Conservation (phyloP, 257 asterid genomes). For the Nicotiana benthamiana region DNA sequence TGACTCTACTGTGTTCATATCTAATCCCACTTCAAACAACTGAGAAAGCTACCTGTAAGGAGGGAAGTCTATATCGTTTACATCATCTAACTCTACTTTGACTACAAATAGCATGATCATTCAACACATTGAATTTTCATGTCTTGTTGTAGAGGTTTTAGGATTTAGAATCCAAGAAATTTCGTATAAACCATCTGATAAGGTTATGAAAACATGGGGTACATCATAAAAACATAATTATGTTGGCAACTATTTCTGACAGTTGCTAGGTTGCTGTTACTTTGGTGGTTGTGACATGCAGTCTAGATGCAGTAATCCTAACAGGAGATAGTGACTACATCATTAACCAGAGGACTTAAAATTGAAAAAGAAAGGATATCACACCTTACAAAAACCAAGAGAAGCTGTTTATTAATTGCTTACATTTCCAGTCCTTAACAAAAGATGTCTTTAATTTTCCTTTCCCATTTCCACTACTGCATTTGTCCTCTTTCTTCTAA, state of each 20-base stretch:
- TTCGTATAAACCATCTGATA: not conserved
- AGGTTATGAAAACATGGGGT: not conserved
- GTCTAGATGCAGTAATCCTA: slow-evolving; percentile 3
- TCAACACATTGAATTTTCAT: not conserved
- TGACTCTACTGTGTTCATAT: slow-evolving; percentile 20
- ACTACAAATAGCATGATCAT: slow-evolving; percentile 21
- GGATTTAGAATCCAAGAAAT: not conserved
- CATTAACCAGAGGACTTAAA: not conserved
- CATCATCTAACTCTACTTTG: not conserved
- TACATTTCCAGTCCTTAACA: not conserved
- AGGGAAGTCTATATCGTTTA: slow-evolving; percentile 28
- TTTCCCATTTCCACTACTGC: slow-evolving; percentile 3
- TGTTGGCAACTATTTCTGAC: slow-evolving; percentile 20
- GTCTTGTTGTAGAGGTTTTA: not conserved
- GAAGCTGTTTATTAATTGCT: not conserved
- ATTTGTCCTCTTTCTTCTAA: slow-evolving; percentile 25
- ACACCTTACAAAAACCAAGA: slow-evolving; percentile 5
- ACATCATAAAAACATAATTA: slow-evolving; percentile 26
- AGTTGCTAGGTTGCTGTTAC: slow-evolving; percentile 33
- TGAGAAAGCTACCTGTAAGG: slow-evolving; percentile 32
- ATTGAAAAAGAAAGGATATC: not conserved
- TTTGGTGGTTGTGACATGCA: slow-evolving; percentile 49
- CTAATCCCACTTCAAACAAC: slow-evolving; percentile 30
- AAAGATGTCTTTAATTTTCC: slow-evolving; percentile 32
- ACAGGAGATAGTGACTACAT: not conserved